Evolutionary conservation across 2,329 filamentous ascomycete species (phyloP), one percentile per base, ranked within the genome.

Genomic region (Aspergillus niger): DNA sequence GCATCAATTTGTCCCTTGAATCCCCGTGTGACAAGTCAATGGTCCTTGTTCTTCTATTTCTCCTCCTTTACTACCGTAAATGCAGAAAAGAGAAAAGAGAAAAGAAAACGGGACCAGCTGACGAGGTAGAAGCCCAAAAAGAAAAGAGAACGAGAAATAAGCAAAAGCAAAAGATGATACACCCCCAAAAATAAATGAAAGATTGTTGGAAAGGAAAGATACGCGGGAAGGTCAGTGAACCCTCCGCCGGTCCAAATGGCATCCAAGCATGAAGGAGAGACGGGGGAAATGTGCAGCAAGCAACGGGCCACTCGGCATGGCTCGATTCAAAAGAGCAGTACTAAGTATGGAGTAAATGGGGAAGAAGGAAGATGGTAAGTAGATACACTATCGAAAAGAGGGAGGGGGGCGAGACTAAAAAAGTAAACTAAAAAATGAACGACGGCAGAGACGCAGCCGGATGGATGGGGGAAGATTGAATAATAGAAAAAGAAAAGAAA

Each of bases 261-360:
- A 53, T 57, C 55, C 61, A 53, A 55, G 53, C 53, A 55, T 55
- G 47, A 58, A 49, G 55, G 38, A 52, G 24, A 55, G 44, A 39
- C 52, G 20, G 28, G 44, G 38, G 20, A 44, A 43, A 44, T 50
- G 44, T 24, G 39, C 47, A 50, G 51, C 44, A 51, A 26, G 13
- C 24, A 13, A 20, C 20, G 17, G 36, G 55, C 48, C 52, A 60
- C 44, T 47, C 44, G 53, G 36, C 44, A 60, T 60, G 52, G 36
- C 43, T 51, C 13, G 26, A 54, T 28, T n/a, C 15, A n/a, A 17
- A 55, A 17, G 38, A 24, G 47, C 49, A 49, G 32, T 36, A 36
- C 32, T 36, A 36, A 36, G 32, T 36, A 36, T 36, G 32, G 32
- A 36, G 32, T 36, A 36, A 11, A 36, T 36, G 32, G 32, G 51